Evolutionary conservation across 2,329 filamentous ascomycete genomes (phyloP), one percentile per base, ranked within the genome.

Genomic region (Colletotrichum aenigma): DNA sequence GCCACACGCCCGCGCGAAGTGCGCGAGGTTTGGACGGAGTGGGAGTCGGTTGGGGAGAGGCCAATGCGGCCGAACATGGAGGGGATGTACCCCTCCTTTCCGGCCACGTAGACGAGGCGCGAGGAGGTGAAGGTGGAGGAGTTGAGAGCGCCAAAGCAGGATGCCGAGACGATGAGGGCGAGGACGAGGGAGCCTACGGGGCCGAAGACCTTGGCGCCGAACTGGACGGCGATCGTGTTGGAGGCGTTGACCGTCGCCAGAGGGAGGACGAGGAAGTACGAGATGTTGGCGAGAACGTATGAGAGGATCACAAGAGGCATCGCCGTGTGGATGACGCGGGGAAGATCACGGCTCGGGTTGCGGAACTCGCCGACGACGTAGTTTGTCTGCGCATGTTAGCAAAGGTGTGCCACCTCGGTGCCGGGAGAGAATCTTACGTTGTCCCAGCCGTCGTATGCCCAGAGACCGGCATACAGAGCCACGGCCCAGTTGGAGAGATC

Each of bases 391-490:
- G 12, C 26, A 60, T 43, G 8, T 56, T 15, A 43, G 43, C 2
- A n/a, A 62, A 10, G 36, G 61, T 24, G 34, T 30, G 24, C 34
- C 32, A 3, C 15, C 4, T 24, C 13, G 18, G 18, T 13, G 24
- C 18, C 6, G 7, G n/a, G 56, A 32, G 56, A 34, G 8, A 34
- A 26, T 88, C 94, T 87, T 86, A 97, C 95, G 84, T 99, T 99
- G 83, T 99, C 97, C 97, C 97, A 99, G 34, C 97, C 97, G 83
- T 99, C 97, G 85, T 97, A 99, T 1, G 97, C 97, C 97, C 97
- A 99, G 7, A 99, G 89, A 10, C 97, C 97, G 18, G 96, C 96
- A 83, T 99, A 99, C 62, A 99, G 86, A 0, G 97, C 97, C 62
- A 99, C 94, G 4, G 97, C 97, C 94, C 96, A 98, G 79, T 93